phyloP scores from a whole-genome alignment of 225 moss, liverwort and hornwort species.

The Polytrichum commune region DNA sequence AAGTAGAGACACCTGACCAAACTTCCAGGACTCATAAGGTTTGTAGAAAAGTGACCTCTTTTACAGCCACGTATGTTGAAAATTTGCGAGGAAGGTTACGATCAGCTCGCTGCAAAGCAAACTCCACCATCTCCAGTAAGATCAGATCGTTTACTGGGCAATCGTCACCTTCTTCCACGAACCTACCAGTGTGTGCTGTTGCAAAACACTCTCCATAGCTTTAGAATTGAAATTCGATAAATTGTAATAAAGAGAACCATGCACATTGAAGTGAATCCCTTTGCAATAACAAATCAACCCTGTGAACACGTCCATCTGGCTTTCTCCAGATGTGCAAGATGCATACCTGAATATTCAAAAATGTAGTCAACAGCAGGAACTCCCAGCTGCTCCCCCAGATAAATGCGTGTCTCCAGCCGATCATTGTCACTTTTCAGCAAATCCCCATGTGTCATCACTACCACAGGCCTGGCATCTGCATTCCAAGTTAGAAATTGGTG shows the following conservation, averaged over 20 bases:
- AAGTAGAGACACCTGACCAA: too few relatives aligned
- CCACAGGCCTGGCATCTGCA: conserved; percentile 72
- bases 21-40: too few relatives aligned
- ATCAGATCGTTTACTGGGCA: conserved; percentile 28
- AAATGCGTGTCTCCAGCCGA: conserved; percentile 37
- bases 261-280: not conserved
- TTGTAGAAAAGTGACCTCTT: conserved; percentile 18
- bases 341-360: conserved; percentile 64
- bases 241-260: not conserved
- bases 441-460: conserved; percentile 77
- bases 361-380: conserved; percentile 57
- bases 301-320: not conserved
- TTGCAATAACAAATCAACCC: not conserved
- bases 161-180: conserved; percentile 32
- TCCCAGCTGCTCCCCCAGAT: conserved; percentile 59
- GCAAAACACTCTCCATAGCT: not conserved
- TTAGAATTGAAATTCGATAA: not conserved
- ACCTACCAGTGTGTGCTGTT: conserved; percentile 48
- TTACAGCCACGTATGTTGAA: conserved; percentile 21
- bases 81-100: conserved; percentile 49
- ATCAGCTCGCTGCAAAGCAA: conserved; percentile 52
- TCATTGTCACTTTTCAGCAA: conserved; percentile 39
- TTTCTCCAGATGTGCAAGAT: not conserved
- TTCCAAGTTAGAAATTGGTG: not conserved
- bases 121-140: conserved; percentile 57